Evolutionary conservation across 768 basidiomycete genomes (phyloP).

Genomic region (Cystoderma amianthinum): DNA sequence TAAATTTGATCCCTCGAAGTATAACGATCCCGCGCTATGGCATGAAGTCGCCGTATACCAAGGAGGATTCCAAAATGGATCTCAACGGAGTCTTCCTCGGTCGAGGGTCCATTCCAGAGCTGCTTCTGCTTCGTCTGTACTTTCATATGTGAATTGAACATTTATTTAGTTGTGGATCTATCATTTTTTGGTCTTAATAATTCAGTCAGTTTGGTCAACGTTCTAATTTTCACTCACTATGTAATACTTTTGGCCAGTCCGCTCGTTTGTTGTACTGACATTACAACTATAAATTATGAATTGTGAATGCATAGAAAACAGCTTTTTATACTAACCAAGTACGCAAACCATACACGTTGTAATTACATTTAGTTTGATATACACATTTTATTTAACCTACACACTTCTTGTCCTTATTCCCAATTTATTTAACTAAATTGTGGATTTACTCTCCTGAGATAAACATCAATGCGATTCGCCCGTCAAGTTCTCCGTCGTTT

Average conservation of each 20-base stretch:
- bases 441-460: too few relatives aligned
- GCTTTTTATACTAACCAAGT: too few relatives aligned
- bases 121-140: conserved; percentile 9
- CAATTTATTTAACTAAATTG: too few relatives aligned
- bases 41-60: conserved; percentile 5
- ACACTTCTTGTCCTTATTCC: too few relatives aligned
- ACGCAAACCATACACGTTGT: too few relatives aligned
- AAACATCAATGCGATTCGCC: too few relatives aligned
- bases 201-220: neutral
- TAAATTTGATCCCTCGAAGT: conserved; percentile 18
- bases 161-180: neutral
- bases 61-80: neutral
- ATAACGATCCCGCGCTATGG: conserved; percentile 26
- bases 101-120: conserved; percentile 5
- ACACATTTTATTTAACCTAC: too few relatives aligned
- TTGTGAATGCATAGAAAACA: too few relatives aligned
- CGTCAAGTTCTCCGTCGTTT: neutral
- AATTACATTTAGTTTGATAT: too few relatives aligned
- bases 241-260: neutral
- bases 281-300: too few relatives aligned
- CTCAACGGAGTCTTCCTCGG: neutral
- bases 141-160: conserved; percentile 6
- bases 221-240: neutral
- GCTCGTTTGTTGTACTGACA: too few relatives aligned
- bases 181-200: neutral